Evolutionary conservation across 805 yeast genomes (phyloP), one percentile per base, ranked within the genome.

Genomic region (Yamadazyma phyllophila): DNA sequence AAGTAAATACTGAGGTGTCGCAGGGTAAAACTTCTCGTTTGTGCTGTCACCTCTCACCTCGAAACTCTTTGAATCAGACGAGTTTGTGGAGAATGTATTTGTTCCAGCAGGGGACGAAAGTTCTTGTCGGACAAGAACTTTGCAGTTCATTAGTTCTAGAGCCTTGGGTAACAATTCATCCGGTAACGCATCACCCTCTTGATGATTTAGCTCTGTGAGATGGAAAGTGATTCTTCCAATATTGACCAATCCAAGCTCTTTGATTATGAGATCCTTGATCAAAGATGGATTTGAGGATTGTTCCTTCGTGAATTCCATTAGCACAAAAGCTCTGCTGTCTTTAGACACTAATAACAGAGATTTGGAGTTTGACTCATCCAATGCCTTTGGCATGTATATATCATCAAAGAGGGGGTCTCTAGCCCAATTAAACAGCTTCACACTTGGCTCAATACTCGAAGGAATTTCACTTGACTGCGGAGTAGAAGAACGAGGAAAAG

Each of bases 1-100:
- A 27, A 83, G 67, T 45, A 83, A 62, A 54, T 85, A 80, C 51
- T 83, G 83, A 1, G 94, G 94, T 0, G 92, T 85, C 11, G 79
- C 76, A 15, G 83, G 88, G 54, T 80, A 82, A 26, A 66, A 55
- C 13, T 56, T 63, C 20, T 64, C 72, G 13, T 68, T 72, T 36
- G 52, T 54, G 36, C 59, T 73, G 10, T 73, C 75, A 48, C 69
- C 65, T 29, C 55, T 70, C 20, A 77, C 65, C 42, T 73, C 81
- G 39, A 79, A 68, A 1, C 86, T 81, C 43, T 76, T 76, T 0
- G 82, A 65, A 46, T 77, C 82, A 0, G 85, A 76, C 2, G 77
- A 74, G n/a, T 71, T 71, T 15, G 81, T 75, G 7, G 79, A 74
- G 16, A 65, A 58, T 0, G 78, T 66, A 3, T 61, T 60, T 2